Evolutionary conservation across 805 yeast genomes (phyloP).

Genomic region (Metschnikowia arizonensis): DNA sequence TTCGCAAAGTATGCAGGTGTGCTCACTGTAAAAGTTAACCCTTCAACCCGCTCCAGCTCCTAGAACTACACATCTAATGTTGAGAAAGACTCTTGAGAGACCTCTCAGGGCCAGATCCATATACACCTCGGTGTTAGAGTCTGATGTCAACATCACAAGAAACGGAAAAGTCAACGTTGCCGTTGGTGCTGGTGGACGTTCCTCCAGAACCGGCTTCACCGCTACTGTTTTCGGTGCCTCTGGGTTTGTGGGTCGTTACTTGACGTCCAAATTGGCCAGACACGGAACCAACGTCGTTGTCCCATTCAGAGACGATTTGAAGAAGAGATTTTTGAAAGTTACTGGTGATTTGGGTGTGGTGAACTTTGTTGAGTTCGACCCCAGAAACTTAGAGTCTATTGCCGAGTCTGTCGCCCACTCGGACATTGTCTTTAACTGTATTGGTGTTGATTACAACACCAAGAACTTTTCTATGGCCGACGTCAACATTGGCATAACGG

Average conservation of each 20-base stretch:
- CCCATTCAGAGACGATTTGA: conserved; percentile 79
- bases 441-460: conserved; percentile 72
- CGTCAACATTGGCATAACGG: conserved; percentile 73
- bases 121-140: conserved; percentile 40
- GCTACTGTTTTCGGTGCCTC: conserved; percentile 85
- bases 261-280: conserved; percentile 68
- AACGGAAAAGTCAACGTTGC: conserved; percentile 69
- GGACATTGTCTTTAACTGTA: conserved; percentile 75
- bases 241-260: conserved; percentile 73
- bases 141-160: conserved; percentile 69
- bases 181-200: conserved; percentile 76
- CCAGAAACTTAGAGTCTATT: conserved; percentile 70
- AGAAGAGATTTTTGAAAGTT: conserved; percentile 73
- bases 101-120: conserved; percentile 27
- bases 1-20: conserved; percentile 11
- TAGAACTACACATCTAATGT: conserved; percentile 17
- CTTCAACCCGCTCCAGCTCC: conserved; percentile 2
- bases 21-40: conserved; percentile 4
- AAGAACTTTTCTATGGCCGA: conserved; percentile 82
- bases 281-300: conserved; percentile 75
- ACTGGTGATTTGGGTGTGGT: conserved; percentile 87
- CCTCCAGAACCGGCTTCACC: conserved; percentile 82
- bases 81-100: conserved; percentile 22
- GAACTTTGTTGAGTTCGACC: conserved; percentile 75
- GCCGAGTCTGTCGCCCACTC: conserved; percentile 75